These are phyloP conservation scores for Naegleria gruberi DNA, from an alignment of 208 protist genomes.

Conservation along the genomic window DNA sequence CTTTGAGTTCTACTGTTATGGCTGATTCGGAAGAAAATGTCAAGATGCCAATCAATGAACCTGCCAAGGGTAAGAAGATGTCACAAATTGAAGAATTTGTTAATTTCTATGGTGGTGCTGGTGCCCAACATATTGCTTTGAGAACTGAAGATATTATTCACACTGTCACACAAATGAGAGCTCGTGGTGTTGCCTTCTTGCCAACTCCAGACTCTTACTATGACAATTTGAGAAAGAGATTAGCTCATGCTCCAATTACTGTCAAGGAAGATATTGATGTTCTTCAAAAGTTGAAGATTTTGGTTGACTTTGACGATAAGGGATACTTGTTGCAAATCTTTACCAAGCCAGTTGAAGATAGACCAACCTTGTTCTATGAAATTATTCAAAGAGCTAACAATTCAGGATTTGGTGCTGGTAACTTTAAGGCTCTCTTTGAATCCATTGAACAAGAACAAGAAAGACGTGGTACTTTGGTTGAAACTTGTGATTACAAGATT, in stretches of 20 bases:
- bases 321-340: conserved; percentile 76
- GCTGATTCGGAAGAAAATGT: conserved; percentile 51
- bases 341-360: conserved; percentile 63
- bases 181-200: conserved; percentile 52
- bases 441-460: conserved; percentile 47
- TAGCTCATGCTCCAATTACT: conserved; percentile 39
- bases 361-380: conserved; percentile 72
- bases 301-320: conserved; percentile 69
- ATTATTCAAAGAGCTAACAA: conserved; percentile 64
- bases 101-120: conserved; percentile 67
- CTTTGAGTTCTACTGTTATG: conserved; percentile 62
- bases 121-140: conserved; percentile 73
- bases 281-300: conserved; percentile 49
- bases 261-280: conserved; percentile 47
- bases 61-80: conserved; percentile 58
- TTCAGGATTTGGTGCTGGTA: conserved; percentile 64
- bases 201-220: conserved; percentile 57
- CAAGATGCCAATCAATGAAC: conserved; percentile 78
- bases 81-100: conserved; percentile 73
- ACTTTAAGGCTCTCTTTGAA: conserved; percentile 64
- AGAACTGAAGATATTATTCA: conserved; percentile 50
- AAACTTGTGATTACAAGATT: not conserved
- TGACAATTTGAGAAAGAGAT: conserved; percentile 43
- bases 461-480: conserved; percentile 10
- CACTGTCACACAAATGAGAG: conserved; percentile 28